A percentile compares a stretch with the other conserved stretches of the same genome.
Conservation (phyloP, 2,329 filamentous ascomycete species). For the Aspergillus candidus region DNA sequence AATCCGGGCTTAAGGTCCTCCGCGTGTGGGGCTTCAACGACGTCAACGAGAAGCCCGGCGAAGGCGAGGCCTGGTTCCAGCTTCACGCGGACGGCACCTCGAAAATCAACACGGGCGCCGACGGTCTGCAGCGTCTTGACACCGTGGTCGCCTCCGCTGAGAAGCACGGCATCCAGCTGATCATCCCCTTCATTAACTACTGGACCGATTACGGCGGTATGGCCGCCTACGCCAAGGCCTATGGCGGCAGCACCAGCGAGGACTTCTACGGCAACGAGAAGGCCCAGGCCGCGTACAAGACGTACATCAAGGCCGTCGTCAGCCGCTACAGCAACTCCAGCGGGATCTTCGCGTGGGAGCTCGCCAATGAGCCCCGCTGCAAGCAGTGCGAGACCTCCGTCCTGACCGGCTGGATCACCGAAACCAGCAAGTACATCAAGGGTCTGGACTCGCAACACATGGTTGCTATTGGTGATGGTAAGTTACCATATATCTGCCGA, state of each 20-base stretch:
- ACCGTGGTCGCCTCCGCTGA: slow-evolving; percentile 57
- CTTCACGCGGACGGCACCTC: slow-evolving; percentile 24
- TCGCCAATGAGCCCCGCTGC: slow-evolving; percentile 63
- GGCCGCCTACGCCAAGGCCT: slow-evolving; percentile 50
- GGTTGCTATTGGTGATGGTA: slow-evolving; percentile 55
- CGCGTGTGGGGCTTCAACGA: slow-evolving; percentile 50
- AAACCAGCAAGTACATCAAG: slow-evolving; percentile 58
- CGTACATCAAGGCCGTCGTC: slow-evolving; percentile 55
- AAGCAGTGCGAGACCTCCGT: slow-evolving; percentile 52
- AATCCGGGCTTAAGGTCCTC: slow-evolving; percentile 43
- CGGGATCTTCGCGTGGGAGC: slow-evolving; percentile 61
- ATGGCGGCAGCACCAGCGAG: slow-evolving; percentile 44
- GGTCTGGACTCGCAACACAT: slow-evolving; percentile 55
- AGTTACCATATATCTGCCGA: not conserved
- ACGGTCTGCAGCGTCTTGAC: slow-evolving; percentile 59
- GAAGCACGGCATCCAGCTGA: slow-evolving; percentile 54
- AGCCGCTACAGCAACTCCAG: slow-evolving; percentile 53
- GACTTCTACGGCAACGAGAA: slow-evolving; percentile 52
- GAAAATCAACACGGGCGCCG: slow-evolving; percentile 55
- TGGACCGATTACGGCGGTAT: slow-evolving; percentile 64
- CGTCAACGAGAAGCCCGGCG: slow-evolving; percentile 33
- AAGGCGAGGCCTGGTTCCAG: slow-evolving; percentile 41
- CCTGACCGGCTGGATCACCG: slow-evolving; percentile 55
- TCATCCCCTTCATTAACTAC: slow-evolving; percentile 55
- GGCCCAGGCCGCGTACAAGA: slow-evolving; percentile 54